These are phyloP conservation scores for Chaetomiaceae sp. DNA, from an alignment of 2,329 filamentous ascomycete species.

Conservation along the genomic window DNA sequence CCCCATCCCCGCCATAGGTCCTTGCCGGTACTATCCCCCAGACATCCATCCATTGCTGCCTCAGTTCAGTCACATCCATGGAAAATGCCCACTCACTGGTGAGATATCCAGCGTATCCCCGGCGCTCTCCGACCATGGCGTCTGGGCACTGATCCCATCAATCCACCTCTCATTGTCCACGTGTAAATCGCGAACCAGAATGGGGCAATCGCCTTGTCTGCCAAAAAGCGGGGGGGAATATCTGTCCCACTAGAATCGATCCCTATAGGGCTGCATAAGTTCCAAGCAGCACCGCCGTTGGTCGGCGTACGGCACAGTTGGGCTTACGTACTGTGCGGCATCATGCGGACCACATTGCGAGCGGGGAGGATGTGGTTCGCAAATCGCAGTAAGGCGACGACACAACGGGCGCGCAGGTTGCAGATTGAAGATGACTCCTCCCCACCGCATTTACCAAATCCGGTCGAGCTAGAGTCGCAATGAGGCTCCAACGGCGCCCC, in stretches of 20 bases:
- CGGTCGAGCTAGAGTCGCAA: not conserved
- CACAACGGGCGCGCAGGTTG: conserved; percentile 5
- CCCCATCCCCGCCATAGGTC: no score
- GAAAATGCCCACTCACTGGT: not conserved
- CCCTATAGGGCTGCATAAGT: conserved; percentile 16
- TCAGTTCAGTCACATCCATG: not conserved
- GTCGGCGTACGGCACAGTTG: conserved; percentile 3
- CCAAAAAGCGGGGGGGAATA: not conserved
- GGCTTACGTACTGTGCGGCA: not conserved
- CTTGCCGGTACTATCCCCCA: no score
- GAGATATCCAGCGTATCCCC: not conserved
- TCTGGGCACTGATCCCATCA: no score
- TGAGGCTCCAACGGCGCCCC: not conserved
- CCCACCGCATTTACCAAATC: conserved; percentile 6
- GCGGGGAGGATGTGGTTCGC: conserved; percentile 16
- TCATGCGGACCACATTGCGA: conserved; percentile 5
- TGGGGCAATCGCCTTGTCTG: not conserved
- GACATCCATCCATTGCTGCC: not conserved
- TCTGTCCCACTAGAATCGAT: no score
- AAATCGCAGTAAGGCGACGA: conserved; percentile 7
- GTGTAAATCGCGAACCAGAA: not conserved
- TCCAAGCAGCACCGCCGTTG: not conserved
- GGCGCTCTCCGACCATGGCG: no score
- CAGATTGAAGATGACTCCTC: conserved; percentile 5
- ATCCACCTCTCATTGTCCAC: conserved; percentile 8